phyloP scores from a whole-genome alignment of 768 basidiomycete species.

The Tylopilus balloui region DNA sequence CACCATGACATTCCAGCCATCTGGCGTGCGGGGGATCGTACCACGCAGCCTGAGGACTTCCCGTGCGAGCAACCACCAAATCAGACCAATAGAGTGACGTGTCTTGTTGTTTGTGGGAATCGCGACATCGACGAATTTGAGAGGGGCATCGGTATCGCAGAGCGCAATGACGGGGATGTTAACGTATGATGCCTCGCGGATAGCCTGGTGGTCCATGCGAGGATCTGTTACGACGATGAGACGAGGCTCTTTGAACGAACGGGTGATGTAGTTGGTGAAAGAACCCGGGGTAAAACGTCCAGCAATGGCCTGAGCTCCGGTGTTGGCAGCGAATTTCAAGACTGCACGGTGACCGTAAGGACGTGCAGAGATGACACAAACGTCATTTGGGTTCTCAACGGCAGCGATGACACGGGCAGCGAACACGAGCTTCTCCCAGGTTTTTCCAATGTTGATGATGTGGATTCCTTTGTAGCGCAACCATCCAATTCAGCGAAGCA shows the following conservation, averaged over 20 bases:
- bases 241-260: slow-evolving; percentile 99
- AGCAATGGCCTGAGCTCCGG: slow-evolving; percentile 97
- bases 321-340: slow-evolving; percentile 97
- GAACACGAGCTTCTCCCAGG: slow-evolving; percentile 98
- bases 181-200: slow-evolving; percentile 99
- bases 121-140: slow-evolving; percentile 96
- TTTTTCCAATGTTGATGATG: slow-evolving; percentile 98
- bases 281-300: slow-evolving; percentile 99
- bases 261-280: slow-evolving; percentile 99
- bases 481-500: slow-evolving; percentile 11
- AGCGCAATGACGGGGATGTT: slow-evolving; percentile 99
- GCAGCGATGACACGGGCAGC: slow-evolving; percentile 97
- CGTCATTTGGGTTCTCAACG: slow-evolving; percentile 96
- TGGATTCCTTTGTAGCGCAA: slow-evolving; percentile 68
- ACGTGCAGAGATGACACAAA: slow-evolving; percentile 97
- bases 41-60: slow-evolving; percentile 96
- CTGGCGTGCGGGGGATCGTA: slow-evolving; percentile 83
- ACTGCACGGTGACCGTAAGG: slow-evolving; percentile 99
- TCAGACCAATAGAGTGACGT: slow-evolving; percentile 92
- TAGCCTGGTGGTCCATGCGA: slow-evolving; percentile 99
- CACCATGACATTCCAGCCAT: slow-evolving; percentile 98
- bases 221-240: slow-evolving; percentile 98
- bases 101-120: slow-evolving; percentile 99
- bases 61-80: slow-evolving; percentile 96
- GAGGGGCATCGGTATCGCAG: slow-evolving; percentile 96